Evolutionary conservation across 2,329 filamentous ascomycete genomes (phyloP).

Genomic region (Diaporthe amygdali): DNA sequence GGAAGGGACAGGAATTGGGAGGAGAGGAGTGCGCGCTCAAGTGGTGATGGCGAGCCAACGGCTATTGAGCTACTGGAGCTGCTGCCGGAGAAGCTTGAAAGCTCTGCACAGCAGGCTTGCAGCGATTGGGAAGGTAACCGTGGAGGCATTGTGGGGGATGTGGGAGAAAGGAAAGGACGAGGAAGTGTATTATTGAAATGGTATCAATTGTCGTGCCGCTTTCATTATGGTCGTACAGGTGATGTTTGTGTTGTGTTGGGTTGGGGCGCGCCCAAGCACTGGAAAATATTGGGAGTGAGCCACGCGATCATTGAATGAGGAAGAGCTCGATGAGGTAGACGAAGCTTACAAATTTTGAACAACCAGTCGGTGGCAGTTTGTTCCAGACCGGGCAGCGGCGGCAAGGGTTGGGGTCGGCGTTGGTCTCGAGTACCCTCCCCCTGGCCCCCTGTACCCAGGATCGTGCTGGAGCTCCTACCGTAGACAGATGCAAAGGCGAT

Average conservation of each 20-base stretch:
- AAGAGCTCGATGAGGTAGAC: background rate
- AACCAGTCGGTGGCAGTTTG: background rate
- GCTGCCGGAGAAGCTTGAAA: slow-evolving; percentile 12
- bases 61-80: slow-evolving; percentile 12
- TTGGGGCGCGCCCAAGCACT: slow-evolving; percentile 15
- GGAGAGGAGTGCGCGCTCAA: slow-evolving; percentile 20
- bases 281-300: background rate
- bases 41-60: background rate
- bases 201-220: background rate
- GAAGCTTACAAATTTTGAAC: slow-evolving; percentile 16
- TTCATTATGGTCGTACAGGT: slow-evolving; percentile 12
- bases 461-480: too few species aligned
- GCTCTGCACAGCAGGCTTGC: slow-evolving; percentile 20
- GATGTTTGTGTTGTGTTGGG: background rate
- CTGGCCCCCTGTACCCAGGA: too few species aligned
- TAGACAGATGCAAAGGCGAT: background rate
- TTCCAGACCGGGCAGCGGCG: background rate
- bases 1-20: background rate
- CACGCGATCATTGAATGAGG: background rate
- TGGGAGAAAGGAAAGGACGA: background rate
- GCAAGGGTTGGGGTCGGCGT: background rate
- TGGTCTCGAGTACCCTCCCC: too few species aligned
- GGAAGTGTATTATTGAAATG: background rate
- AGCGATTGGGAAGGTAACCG: slow-evolving; percentile 23
- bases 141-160: slow-evolving; percentile 20